Conservation (phyloP, 768 basidiomycete genomes). For the Naganishia friedmannii region DNA sequence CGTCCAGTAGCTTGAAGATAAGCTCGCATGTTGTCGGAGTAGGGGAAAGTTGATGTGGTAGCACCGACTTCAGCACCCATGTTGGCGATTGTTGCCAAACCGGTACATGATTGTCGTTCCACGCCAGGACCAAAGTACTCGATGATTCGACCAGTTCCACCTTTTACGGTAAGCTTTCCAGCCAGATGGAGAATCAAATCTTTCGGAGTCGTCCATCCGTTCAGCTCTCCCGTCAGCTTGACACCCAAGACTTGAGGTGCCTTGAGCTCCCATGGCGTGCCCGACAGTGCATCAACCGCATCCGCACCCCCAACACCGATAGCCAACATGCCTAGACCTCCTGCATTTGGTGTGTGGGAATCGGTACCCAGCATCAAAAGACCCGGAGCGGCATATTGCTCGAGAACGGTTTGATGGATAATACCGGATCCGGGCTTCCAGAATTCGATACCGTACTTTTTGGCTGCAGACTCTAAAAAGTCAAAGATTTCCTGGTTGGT, state of each 20-base stretch:
- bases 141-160: conserved; percentile 90
- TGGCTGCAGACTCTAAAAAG: conserved; percentile 82
- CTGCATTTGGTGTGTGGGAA: conserved; percentile 97
- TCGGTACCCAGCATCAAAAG: conserved; percentile 79
- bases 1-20: conserved; percentile 90
- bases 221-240: conserved; percentile 79
- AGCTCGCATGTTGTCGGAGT: conserved; percentile 79
- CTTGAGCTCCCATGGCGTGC: conserved; percentile 96
- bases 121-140: conserved; percentile 98
- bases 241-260: conserved; percentile 78
- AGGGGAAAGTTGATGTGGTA: conserved; percentile 98
- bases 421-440: conserved; percentile 84
- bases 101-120: conserved; percentile 83
- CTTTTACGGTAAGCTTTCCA: conserved; percentile 92
- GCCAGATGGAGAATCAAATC: conserved; percentile 92
- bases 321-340: conserved; percentile 90
- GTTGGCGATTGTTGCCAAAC: conserved; percentile 91
- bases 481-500: conserved; percentile 96
- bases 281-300: conserved; percentile 89
- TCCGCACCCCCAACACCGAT: conserved; percentile 99
- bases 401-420: conserved; percentile 96
- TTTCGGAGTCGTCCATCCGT: conserved; percentile 91
- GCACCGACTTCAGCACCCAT: conserved; percentile 99
- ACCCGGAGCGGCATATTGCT: conserved; percentile 94
- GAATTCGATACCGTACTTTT: conserved; percentile 78